Base-by-base conservation (phyloP, 441 rosid species). In the Aquilaria agallochum region DNA sequence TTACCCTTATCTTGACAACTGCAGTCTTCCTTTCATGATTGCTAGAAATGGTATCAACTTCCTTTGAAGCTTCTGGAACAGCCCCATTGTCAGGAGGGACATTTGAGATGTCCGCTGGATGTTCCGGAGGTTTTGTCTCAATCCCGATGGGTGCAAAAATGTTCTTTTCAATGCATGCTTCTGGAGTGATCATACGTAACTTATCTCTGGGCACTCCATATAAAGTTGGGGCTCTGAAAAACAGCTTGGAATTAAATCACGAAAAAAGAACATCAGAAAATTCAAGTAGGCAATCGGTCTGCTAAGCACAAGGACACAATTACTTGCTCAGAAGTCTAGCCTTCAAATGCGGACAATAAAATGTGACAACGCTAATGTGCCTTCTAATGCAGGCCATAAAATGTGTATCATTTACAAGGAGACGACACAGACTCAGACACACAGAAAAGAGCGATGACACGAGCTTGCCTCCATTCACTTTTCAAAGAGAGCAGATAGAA, bases 141-240 rank as follows among this genome's bases (percentile, higher is more conserved):
- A 81, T 57, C 42, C 73, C 72, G 30, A 80, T 76, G 60, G 84
- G 67, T 34, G 74, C 78, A 76, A 78, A 87, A 36, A 81, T 64
- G 68, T 74, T 83, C 58, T 78, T 87, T 52, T 95, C 95, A 56
- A 70, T 67, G 71, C 81, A 76, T 67, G 84, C 72, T 65, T 83
- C 97, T 62, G 79, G 74, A 79, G 83, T 85, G 63, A 81, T 83
- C 46, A 80, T 64, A 67, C 73, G 76, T 59, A 76, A 56, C 77
- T 80, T 92, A 52, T 92, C 97, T 61, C 82, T 80, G 40, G 98
- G 96, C 63, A 84, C 85, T 71, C 98, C 99, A 65, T 85, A 81
- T 55, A 95, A 85, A 4, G 98, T 92, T 15, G 98, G 93, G 54
- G 81, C 64, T 77, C 99, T 92, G 89, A 67, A 76, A 82, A 61